Evolutionary conservation across 345 rosid genomes (phyloP), one percentile per base, ranked within the genome.

Genomic region (Mercurialis annua): DNA sequence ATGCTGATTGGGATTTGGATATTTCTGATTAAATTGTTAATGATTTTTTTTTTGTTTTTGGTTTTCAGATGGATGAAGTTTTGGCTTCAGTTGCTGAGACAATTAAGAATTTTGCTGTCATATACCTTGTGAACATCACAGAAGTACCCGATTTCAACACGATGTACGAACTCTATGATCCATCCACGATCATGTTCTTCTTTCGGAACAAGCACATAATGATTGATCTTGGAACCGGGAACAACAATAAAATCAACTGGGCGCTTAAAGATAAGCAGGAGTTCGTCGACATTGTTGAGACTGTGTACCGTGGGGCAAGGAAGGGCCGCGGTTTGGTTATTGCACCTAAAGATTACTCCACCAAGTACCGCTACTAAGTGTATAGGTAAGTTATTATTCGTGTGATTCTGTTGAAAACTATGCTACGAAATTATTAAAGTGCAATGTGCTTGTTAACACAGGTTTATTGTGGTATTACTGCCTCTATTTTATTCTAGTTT

Each of bases 251-350:
- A 86, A 93, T 90, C 70, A 90, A 93, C 66, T 93, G 99, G 92
- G 95, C 96, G 71, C 87, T 93, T 64, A 91, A 93, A 89, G 97
- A 93, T 82, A 93, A 93, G 81, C 97, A 89, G 62, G 97, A 93
- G 82, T 93, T 93, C 76, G 85, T 93, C 0, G 96, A 86, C 76
- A 90, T 93, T 60, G 77, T 93, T 17, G 96, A 91, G 68, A 93
- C 97, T 0, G 90, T 89, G 7, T 93, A 86, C 64, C 89, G 97
- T 0, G 95, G 97, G 10, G 99, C 96, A 17, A 82, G 95, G 73
- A 93, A 89, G 51, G 96, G 95, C n/a, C 95, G 98, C 40, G 92
- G 98, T 73, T 80, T 89, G 14, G 98, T 93, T 53, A 93, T 87
- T 79, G 98, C 98, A 68, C 95, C 95, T 0, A 93, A 93, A 73